Evolutionary conservation across 148 eudicot genomes (phyloP).

Genomic region (Nepenthes mirabilis): DNA sequence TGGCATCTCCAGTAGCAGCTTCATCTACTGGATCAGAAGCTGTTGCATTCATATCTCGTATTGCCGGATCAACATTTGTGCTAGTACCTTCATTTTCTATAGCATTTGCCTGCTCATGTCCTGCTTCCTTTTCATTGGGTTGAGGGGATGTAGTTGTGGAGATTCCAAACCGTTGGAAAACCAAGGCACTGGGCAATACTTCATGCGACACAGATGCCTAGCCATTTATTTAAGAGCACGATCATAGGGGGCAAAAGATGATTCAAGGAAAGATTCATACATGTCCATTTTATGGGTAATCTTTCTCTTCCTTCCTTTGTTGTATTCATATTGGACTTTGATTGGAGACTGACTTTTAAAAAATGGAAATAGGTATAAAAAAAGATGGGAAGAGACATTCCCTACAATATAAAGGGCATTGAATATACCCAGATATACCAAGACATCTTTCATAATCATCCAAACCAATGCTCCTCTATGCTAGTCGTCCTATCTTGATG

Average conservation of each 20-base stretch:
- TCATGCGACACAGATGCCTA: constrained; percentile 23
- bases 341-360: neutral
- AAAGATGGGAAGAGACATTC: neutral
- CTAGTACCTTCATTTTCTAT: constrained; percentile 6
- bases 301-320: no score
- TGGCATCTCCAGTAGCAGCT: constrained; percentile 13
- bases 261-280: no score
- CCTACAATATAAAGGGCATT: neutral
- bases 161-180: constrained; percentile 40
- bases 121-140: constrained; percentile 28
- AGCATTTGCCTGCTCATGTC: constrained; percentile 20
- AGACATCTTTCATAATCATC: no score
- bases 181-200: constrained; percentile 14
- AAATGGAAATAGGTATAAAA: neutral
- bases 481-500: no score
- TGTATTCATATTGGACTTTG: no score
- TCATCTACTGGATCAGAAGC: constrained; percentile 11
- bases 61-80: constrained; percentile 8
- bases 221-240: no score
- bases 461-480: no score
- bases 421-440: neutral
- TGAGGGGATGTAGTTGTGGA: constrained; percentile 65
- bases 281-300: no score
- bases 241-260: no score
- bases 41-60: no score